Evolutionary conservation across 2,329 filamentous ascomycete species (phyloP), one percentile per base, ranked within the genome.

Genomic region (Penicillium sp.): DNA sequence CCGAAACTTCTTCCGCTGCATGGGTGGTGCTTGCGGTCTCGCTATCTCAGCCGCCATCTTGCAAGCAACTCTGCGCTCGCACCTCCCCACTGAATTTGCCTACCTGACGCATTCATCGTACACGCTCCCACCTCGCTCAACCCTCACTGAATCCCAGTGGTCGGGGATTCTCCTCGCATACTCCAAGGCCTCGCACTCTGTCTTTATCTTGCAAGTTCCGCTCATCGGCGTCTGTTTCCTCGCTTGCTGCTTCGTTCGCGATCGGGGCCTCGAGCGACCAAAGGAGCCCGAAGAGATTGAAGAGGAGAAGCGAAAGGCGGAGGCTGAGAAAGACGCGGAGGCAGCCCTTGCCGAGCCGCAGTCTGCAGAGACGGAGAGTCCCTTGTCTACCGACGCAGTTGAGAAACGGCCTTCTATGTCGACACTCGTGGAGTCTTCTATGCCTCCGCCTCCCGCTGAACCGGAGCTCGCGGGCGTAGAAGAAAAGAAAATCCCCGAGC

Each of bases 1-100:
- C 44, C 74, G 82, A 1, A 86, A 86, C 56, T 85, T 85, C 60
- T 73, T 84, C 52, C 77, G 83, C 6, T 78, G 76, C 41, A 68
- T 81, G 3, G 82, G 83, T 8, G 82, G 81, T 23, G 73, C 81
- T 1, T 72, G 77, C 12, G 81, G 82, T 0, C 73, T 86, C 0
- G 81, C 80, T 0, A 68, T 83, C 7, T 80, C 78, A 0, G 80
- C 79, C 1, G 78, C 79, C 2, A 67, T 83, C 1, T 65, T 78
- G 31, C 68, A 70, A 32, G 66, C 67, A 3, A 64, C 63, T 3
- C 58, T 71, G 18, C 68, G 60, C 49, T 69, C 61, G 31, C 66
- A 70, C n/a, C 61, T 78, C 4, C 73, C 74, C 1, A 42, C 50
- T 2, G 59, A 66, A n/a, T 64, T 73, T 38, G 52, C 66, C 15